Evolutionary conservation across 139 green algal species (phyloP), one percentile per base, ranked within the genome.

Genomic region (Desmodesmus armatus): DNA sequence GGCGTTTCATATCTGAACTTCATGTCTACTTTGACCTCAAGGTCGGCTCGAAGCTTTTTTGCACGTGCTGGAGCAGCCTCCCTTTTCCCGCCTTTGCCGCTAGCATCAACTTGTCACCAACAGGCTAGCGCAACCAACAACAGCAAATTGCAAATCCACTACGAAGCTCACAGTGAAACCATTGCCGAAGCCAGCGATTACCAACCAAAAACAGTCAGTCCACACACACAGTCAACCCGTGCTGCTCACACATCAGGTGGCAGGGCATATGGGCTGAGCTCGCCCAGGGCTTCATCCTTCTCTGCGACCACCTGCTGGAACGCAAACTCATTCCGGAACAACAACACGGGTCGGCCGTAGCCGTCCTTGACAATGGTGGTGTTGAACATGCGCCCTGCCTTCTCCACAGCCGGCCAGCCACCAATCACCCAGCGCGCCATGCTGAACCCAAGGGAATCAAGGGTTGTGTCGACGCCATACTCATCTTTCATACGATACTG

Each of bases 291-390:
- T 17, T 82, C 69, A 0, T 43, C 87, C 13, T 86, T 37, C 29
- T 94, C 91, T 2, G 58, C 87, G 2, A 91, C 49, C 5, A 93
- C 86, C 88, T 94, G 90, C 21, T 89, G 77, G 58, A 96, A 85
- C 5, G 91, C 92, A 83, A 91, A 96, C 49, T 93, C 85, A 83
- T 96, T 96, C 21, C 87, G 83, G 87, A 96, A 96, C 43, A 96
- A 89, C 80, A 96, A 86, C 82, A 96, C 94, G 4, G 93, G 94
- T 71, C 91, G 75, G 23, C 83, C 90, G 44, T 89, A 96, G 53
- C 86, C 49, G 84, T 96, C 94, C 82, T 95, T 96, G 19, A 95
- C 93, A 1, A 86, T 60, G 6, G 67, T 67, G 6, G 92, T 92
- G 84, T 96, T 96, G 88, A 95, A 97, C 70, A 97, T 63, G 21